Conservation (phyloP, 2,329 filamentous ascomycete genomes). For the Emmonsiellopsis sp. region DNA sequence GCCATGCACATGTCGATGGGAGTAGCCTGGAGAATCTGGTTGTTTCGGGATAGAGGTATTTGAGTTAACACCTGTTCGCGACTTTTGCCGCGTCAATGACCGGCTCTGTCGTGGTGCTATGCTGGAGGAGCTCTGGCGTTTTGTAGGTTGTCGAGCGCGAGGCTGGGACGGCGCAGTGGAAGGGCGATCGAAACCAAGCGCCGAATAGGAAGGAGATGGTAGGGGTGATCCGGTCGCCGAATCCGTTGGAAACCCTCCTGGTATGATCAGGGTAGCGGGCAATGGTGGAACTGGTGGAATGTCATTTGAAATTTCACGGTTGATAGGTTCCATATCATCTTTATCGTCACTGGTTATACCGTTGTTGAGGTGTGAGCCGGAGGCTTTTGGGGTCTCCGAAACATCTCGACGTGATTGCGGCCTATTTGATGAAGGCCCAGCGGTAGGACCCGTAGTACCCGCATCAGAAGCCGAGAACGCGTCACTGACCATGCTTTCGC, state of each 20-base stretch:
- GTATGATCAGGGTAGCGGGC: slow-evolving; percentile 31
- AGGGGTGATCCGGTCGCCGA: slow-evolving; percentile 13
- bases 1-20: neutral
- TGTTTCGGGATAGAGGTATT: neutral
- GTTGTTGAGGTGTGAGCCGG: slow-evolving; percentile 12
- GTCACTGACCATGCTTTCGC: slow-evolving; percentile 37
- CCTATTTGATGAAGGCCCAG: slow-evolving; percentile 18
- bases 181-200: slow-evolving; percentile 13
- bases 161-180: slow-evolving; percentile 12
- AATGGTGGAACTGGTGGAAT: slow-evolving; percentile 40
- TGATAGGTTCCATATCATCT: slow-evolving; percentile 8
- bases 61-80: neutral
- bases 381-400: slow-evolving; percentile 24
- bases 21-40: neutral
- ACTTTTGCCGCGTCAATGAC: slow-evolving; percentile 24
- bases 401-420: slow-evolving; percentile 22
- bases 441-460: slow-evolving; percentile 13
- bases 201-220: slow-evolving; percentile 17
- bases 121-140: slow-evolving; percentile 2
- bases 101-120: slow-evolving; percentile 12
- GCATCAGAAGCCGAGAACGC: slow-evolving; percentile 27
- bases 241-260: slow-evolving; percentile 33
- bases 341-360: slow-evolving; percentile 7
- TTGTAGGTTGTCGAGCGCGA: slow-evolving; percentile 5
- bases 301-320: slow-evolving; percentile 16